Evolutionary conservation across 1,284 basidiomycete genomes (phyloP).

Genomic region (Heterobasidion irregulare): DNA sequence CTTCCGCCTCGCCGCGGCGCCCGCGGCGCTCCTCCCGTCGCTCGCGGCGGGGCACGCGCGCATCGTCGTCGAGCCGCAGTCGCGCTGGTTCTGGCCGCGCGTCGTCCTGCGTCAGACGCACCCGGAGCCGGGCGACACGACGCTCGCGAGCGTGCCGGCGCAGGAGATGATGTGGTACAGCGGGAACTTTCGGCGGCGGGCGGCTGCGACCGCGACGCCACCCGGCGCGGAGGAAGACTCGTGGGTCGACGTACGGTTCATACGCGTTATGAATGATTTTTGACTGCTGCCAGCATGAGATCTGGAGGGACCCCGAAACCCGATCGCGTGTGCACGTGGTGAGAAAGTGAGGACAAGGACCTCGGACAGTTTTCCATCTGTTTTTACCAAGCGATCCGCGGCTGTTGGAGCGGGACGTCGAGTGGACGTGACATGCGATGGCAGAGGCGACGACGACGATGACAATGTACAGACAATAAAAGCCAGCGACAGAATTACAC

Average conservation of each 20-base stretch:
- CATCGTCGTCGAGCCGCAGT: conserved; percentile 12
- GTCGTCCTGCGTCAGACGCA: conserved; percentile 2
- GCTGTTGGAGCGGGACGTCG: too few relatives aligned
- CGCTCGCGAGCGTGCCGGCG: neutral
- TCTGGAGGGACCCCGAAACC: too few relatives aligned
- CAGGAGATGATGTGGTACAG: neutral
- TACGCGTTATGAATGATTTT: neutral
- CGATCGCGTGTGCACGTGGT: too few relatives aligned
- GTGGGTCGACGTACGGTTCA: neutral
- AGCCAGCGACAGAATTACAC: too few relatives aligned
- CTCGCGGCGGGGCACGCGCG: conserved; percentile 7
- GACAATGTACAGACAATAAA: too few relatives aligned
- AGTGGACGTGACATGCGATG: too few relatives aligned
- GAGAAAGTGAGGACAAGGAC: too few relatives aligned
- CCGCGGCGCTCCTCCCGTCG: conserved; percentile 14
- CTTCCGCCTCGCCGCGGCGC: conserved; percentile 35
- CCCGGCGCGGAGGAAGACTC: neutral
- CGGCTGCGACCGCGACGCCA: too few relatives aligned
- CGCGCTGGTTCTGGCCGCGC: conserved; percentile 26
- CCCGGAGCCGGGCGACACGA: conserved; percentile 10
- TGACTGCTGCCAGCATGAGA: too few relatives aligned
- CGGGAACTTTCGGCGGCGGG: neutral
- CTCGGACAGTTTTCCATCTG: too few relatives aligned
- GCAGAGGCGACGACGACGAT: too few relatives aligned
- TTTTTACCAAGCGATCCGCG: too few relatives aligned